Evolutionary conservation across 352 stramenopile genomes (phyloP).

Genomic region (Phytophthora multivora): DNA sequence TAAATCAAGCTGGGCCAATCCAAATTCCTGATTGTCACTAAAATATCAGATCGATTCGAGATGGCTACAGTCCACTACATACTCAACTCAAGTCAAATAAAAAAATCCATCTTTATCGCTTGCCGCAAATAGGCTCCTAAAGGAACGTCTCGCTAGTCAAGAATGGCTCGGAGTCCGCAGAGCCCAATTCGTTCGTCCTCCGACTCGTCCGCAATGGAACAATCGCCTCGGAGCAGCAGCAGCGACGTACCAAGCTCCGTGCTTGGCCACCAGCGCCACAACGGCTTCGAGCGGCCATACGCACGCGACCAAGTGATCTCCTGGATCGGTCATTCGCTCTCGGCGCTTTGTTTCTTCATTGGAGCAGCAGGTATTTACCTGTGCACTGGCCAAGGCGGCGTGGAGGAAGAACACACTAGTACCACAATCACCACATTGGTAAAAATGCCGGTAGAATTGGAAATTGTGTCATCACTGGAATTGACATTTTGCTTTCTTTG

Average conservation of each 20-base stretch:
- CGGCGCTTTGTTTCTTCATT: conserved; percentile 66
- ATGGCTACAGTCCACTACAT: conserved; percentile 13
- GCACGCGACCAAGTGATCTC: conserved; percentile 84
- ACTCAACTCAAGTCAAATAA: conserved; percentile 17
- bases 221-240: conserved; percentile 16
- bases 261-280: conserved; percentile 54
- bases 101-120: conserved; percentile 22
- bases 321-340: conserved; percentile 70
- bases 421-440: conserved; percentile 31
- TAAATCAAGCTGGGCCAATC: no score
- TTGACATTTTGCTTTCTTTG: conserved; percentile 1
- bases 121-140: conserved; percentile 14
- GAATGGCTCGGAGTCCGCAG: background rate
- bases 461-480: background rate
- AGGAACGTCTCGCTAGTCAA: conserved; percentile 3
- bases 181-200: conserved; percentile 12
- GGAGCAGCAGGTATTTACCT: conserved; percentile 38
- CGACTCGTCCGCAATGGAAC: conserved; percentile 11
- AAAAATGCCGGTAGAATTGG: background rate
- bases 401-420: conserved; percentile 25
- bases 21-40: background rate
- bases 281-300: conserved; percentile 71
- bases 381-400: conserved; percentile 10
- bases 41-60: conserved; percentile 20
- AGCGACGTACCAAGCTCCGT: conserved; percentile 18